Conservation (phyloP, 257 asterid genomes). For the Scutellaria galericulata region DNA sequence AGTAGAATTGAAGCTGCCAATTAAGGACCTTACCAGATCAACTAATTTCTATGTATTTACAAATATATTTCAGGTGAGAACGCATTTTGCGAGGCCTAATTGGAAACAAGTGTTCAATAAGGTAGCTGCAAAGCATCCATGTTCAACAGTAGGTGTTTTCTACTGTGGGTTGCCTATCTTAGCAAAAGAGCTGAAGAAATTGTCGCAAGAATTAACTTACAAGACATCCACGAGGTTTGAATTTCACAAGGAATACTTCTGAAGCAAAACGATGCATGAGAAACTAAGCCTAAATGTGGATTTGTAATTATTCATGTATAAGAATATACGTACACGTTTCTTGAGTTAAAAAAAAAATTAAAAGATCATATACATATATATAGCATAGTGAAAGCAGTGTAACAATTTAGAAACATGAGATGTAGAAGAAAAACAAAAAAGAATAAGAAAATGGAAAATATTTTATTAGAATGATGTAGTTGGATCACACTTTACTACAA, state of each 20-base stretch:
- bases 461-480: no score
- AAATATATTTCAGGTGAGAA: slow-evolving; percentile 68
- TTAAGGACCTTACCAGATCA: no score
- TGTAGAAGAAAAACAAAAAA: background rate
- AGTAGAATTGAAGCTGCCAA: no score
- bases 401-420: background rate
- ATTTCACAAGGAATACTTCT: slow-evolving; percentile 81
- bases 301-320: slow-evolving; percentile 45
- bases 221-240: slow-evolving; percentile 82
- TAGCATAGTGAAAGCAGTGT: slow-evolving; percentile 35
- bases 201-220: slow-evolving; percentile 69
- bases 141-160: slow-evolving; percentile 83
- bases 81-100: slow-evolving; percentile 61
- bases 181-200: slow-evolving; percentile 78
- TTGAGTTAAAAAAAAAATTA: slow-evolving; percentile 39
- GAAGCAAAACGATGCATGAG: slow-evolving; percentile 31
- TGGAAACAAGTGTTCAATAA: slow-evolving; percentile 87
- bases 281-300: slow-evolving; percentile 18
- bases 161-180: slow-evolving; percentile 78
- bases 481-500: no score
- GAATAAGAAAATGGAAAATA: background rate
- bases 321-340: slow-evolving; percentile 32
- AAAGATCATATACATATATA: slow-evolving; percentile 35
- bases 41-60: background rate
- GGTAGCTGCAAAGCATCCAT: slow-evolving; percentile 79